A percentile compares a stretch with the other conserved stretches of the same genome.
Evolutionary conservation across 164 flowering plant genomes (phyloP).

Genomic region (Chimonanthus salicifolius): DNA sequence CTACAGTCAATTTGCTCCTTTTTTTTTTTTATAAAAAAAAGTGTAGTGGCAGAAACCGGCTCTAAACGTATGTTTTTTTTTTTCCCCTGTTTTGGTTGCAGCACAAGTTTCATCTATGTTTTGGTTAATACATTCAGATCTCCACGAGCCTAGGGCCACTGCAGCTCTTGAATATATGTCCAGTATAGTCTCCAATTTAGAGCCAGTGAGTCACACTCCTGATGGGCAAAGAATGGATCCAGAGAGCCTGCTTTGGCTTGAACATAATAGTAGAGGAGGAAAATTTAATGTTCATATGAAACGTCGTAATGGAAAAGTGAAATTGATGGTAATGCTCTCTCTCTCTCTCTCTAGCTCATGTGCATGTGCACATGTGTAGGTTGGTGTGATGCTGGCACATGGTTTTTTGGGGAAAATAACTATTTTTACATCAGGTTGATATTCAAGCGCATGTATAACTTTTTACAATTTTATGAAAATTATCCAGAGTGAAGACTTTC

Average conservation of each 20-base stretch:
- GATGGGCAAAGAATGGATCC: conserved; percentile 28
- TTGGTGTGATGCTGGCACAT: neutral
- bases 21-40: too few species aligned
- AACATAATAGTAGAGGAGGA: conserved; percentile 48
- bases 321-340: conserved; percentile 43
- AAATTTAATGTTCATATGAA: conserved; percentile 58
- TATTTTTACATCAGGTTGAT: neutral
- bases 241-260: conserved; percentile 30
- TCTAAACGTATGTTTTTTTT: neutral
- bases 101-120: conserved; percentile 64
- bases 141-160: conserved; percentile 48
- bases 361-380: neutral
- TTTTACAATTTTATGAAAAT: conserved; percentile 11
- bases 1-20: neutral
- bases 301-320: conserved; percentile 91
- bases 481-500: conserved; percentile 57
- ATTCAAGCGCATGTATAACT: neutral
- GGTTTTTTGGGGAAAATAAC: too few species aligned
- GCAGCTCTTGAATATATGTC: conserved; percentile 76
- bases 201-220: conserved; percentile 33
- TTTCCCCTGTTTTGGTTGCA: conserved; percentile 28
- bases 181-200: conserved; percentile 65
- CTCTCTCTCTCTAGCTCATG: conserved; percentile 2
- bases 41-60: neutral
- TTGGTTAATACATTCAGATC: conserved; percentile 76